A percentile compares a stretch with the other conserved stretches of the same genome.
Conservation (phyloP, 1,139 yeast species). For the Saccharomyces hybrid region DNA sequence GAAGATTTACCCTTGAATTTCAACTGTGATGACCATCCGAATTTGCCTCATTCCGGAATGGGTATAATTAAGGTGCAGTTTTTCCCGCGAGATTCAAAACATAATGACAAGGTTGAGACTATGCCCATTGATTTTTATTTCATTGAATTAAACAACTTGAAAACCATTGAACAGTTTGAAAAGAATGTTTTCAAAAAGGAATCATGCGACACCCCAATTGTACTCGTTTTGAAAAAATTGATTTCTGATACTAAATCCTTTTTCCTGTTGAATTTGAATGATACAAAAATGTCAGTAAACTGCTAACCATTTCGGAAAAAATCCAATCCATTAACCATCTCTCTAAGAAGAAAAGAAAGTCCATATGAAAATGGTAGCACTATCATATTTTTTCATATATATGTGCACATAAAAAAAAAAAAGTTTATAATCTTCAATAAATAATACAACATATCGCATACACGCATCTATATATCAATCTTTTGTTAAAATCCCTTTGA, state of each 20-base stretch:
- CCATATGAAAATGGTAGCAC: background rate
- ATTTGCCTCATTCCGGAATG: constrained; percentile 13
- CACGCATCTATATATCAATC: constrained; percentile 8
- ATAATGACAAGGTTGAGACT: constrained; percentile 3
- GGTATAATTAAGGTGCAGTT: constrained; percentile 24
- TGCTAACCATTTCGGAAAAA: constrained; percentile 12
- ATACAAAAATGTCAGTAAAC: constrained; percentile 5
- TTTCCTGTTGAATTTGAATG: constrained; percentile 14
- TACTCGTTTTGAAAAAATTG: constrained; percentile 23
- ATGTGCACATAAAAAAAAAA: background rate
- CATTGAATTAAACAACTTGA: constrained; percentile 21
- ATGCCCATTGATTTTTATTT: constrained; percentile 21
- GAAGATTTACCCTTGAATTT: constrained; percentile 7
- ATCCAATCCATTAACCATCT: background rate
- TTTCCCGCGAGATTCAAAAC: constrained; percentile 4
- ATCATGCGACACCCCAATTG: constrained; percentile 16
- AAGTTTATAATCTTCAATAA: background rate
- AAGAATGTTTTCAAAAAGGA: constrained; percentile 9
- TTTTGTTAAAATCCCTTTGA: constrained; percentile 46
- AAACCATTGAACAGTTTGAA: constrained; percentile 12
- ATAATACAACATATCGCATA: constrained; percentile 2
- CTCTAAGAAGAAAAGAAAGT: background rate
- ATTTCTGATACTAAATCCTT: constrained; percentile 25
- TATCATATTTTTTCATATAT: background rate
- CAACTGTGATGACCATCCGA: constrained; percentile 4